Evolutionary conservation across 306 rosid species (phyloP).

Genomic region (Vicia villosa): DNA sequence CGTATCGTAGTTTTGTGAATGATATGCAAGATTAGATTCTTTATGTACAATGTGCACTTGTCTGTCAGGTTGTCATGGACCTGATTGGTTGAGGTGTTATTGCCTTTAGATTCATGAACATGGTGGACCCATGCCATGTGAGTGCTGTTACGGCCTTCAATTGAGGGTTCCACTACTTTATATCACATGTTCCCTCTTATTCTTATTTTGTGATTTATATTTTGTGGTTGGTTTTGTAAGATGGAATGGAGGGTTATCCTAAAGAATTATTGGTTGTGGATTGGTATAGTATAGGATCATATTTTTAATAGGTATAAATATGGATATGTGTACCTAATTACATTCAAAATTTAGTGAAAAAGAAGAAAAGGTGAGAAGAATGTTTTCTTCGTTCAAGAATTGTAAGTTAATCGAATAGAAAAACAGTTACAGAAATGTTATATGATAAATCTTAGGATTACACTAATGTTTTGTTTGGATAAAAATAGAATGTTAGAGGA

Average conservation of each 20-base stretch:
- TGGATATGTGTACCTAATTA: no score
- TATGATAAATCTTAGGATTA: no score
- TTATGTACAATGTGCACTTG: background rate
- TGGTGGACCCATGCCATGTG: constrained; percentile 56
- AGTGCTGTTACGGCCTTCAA: constrained; percentile 22
- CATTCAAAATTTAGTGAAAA: no score
- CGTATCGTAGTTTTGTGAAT: background rate
- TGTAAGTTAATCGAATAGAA: no score
- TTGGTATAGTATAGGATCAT: background rate
- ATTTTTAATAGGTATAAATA: background rate
- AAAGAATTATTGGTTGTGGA: background rate
- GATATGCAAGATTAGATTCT: constrained; percentile 42
- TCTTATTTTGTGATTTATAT: background rate
- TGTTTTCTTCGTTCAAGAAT: no score
- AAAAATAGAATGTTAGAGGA: no score
- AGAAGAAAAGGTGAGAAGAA: no score
- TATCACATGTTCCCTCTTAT: constrained; percentile 16
- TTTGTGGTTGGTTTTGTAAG: background rate
- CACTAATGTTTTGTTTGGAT: no score
- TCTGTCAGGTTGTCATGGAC: constrained; percentile 3
- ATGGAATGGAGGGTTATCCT: background rate
- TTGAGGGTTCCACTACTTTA: constrained; percentile 39
- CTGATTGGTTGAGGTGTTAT: constrained; percentile 34
- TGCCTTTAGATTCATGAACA: constrained; percentile 40
- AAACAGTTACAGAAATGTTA: no score